Evolutionary conservation across 306 rosid genomes (phyloP).

Genomic region (Cucumis cinereus): DNA sequence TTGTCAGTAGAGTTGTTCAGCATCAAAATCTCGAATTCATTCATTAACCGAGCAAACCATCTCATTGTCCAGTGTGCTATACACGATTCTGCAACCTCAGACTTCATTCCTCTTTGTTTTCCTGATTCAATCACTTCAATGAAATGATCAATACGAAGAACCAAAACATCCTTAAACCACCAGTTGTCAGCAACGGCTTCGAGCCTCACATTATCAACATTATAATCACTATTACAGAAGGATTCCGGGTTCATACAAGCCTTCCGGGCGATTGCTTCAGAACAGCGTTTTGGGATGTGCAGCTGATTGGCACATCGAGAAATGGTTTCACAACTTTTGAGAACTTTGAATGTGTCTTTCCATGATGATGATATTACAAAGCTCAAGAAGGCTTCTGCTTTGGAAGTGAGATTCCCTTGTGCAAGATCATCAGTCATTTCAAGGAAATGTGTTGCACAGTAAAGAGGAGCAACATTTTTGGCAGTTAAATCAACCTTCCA

Average conservation of each 20-base stretch:
- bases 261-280: constrained; percentile 64
- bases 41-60: constrained; percentile 36
- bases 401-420: constrained; percentile 55
- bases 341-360: constrained; percentile 57
- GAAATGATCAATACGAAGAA: constrained; percentile 61
- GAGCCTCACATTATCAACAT: constrained; percentile 5
- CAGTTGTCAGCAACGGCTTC: constrained; percentile 23
- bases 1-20: constrained; percentile 17
- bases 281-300: constrained; percentile 35
- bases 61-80: constrained; percentile 45
- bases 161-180: constrained; percentile 65
- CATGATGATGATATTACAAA: constrained; percentile 53
- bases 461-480: constrained; percentile 38
- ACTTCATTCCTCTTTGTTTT: constrained; percentile 35
- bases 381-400: constrained; percentile 50
- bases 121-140: constrained; percentile 48
- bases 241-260: constrained; percentile 31
- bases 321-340: constrained; percentile 57
- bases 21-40: constrained; percentile 20
- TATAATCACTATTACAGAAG: constrained; percentile 14
- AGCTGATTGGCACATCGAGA: constrained; percentile 50
- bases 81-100: constrained; percentile 50
- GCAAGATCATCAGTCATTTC: constrained; percentile 69
- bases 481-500: constrained; percentile 56
- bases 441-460: constrained; percentile 58